A percentile compares a stretch with the other conserved stretches of the same genome.
Evolutionary conservation across 2,329 filamentous ascomycete species (phyloP).

Genomic region (Blumeriella jaapii): DNA sequence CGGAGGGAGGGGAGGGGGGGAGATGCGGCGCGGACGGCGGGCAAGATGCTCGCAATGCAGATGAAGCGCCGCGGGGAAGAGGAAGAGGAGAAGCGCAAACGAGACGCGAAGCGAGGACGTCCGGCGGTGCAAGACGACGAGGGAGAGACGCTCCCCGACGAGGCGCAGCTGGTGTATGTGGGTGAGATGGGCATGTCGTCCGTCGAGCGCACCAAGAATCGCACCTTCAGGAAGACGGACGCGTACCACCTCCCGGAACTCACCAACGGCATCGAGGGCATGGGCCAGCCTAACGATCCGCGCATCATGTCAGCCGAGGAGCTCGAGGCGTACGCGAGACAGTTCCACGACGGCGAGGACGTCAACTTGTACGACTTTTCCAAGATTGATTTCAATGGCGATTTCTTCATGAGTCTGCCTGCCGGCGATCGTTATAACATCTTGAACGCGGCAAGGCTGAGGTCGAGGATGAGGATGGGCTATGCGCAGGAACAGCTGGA

Average conservation of each 20-base stretch:
- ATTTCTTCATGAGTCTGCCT: conserved; percentile 88
- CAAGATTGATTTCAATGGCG: conserved; percentile 94
- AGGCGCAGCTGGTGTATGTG: conserved; percentile 68
- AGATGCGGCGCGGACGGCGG: conserved; percentile 84
- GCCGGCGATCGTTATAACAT: conserved; percentile 93
- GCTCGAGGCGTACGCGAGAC: conserved; percentile 81
- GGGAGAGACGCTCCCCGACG: conserved; percentile 56
- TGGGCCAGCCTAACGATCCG: conserved; percentile 85
- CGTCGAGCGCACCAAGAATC: conserved; percentile 60
- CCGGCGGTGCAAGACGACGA: conserved; percentile 41
- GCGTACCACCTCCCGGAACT: conserved; percentile 90
- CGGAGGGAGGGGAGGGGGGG: conserved; percentile 81
- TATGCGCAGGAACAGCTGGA: conserved; percentile 94
- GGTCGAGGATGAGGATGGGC: conserved; percentile 87
- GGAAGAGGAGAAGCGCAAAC: conserved; percentile 55
- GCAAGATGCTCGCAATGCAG: conserved; percentile 83
- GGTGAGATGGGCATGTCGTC: conserved; percentile 78
- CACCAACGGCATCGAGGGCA: conserved; percentile 63
- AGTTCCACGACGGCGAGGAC: conserved; percentile 87
- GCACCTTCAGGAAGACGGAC: conserved; percentile 83
- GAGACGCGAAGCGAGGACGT: conserved; percentile 23
- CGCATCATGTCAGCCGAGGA: conserved; percentile 95
- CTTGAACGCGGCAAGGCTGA: conserved; percentile 78
- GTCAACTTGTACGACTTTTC: conserved; percentile 90
- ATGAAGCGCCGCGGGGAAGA: conserved; percentile 87